Base-by-base conservation (phyloP, 495 filamentous ascomycete species). In the Hypoxylon subgilvum region DNA sequence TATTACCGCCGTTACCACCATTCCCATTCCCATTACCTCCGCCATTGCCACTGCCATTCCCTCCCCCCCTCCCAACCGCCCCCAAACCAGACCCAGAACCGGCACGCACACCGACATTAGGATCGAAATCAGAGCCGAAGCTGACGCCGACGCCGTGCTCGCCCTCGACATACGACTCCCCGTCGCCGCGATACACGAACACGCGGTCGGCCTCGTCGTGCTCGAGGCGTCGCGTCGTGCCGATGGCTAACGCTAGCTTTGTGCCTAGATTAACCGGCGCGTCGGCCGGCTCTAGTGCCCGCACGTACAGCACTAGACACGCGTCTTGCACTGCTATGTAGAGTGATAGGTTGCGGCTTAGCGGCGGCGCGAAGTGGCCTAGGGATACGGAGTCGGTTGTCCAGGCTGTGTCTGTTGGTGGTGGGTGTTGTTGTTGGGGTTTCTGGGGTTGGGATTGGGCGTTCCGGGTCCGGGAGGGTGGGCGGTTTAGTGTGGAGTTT, bases 151-250 rank as follows among this genome's bases (percentile, higher is more conserved):
- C 12, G 13, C 23, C 35, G 30, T 16, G 38, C 30, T 34, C 19
- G 14, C 39, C 39, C 25, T 59, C 32, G 14, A 52, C 12, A 8
- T 42, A 22, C 10, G 55, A 38, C 35, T 52, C 40, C 0, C 57
- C 62, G 35, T 62, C 56, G 34, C 71, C 69, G 30, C 67, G 67
- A 70, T 81, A 88, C 3, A 61, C 70, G 68, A 96, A 97, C 0
- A 88, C 76, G 17, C 84, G 78, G 32, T 90, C 87, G 7, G 82
- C 81, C 73, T 97, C 92, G 72, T 97, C 92, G 72, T 97, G 90
- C 53, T 83, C 86, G 16, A 82, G 85, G 14, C 78, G 80, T 42
- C 82, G 82, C 67, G 63, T 79, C 28, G 67, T 86, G 56, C 78
- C 87, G 74, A 83, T 82, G 1, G 79, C 80, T 0, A 82, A 66